Evolutionary conservation across 805 yeast species (phyloP).

Genomic region (Teunomyces kruisii): DNA sequence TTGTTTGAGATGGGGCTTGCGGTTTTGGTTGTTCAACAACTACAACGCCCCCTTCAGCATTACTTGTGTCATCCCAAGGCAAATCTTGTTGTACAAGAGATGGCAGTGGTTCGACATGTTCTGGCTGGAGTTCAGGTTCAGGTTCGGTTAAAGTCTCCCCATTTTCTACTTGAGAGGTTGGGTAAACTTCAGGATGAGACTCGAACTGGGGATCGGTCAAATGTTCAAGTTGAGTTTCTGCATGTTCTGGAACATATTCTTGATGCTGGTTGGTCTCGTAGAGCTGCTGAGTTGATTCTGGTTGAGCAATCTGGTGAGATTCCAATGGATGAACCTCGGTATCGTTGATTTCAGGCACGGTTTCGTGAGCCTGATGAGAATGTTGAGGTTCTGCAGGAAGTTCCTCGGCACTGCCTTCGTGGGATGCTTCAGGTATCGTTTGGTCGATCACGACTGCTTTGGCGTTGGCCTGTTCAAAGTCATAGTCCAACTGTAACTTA

Average conservation of each 20-base stretch:
- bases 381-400: too few species aligned
- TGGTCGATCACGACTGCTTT: too few species aligned
- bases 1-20: neutral
- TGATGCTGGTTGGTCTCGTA: neutral
- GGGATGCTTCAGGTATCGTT: too few species aligned
- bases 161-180: neutral
- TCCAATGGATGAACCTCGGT: too few species aligned
- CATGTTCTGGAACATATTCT: too few species aligned
- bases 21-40: neutral
- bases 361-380: too few species aligned
- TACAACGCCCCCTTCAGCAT: too few species aligned
- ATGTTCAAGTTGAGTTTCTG: neutral
- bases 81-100: neutral
- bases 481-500: conserved; percentile 4
- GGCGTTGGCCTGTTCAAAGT: too few species aligned
- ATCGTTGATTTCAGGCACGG: too few species aligned
- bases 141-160: neutral
- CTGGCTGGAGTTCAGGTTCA: neutral
- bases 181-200: neutral
- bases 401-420: too few species aligned
- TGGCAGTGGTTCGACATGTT: neutral
- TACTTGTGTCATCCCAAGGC: neutral
- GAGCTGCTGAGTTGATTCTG: neutral
- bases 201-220: neutral
- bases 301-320: neutral